Conservation (phyloP, 1,284 basidiomycete species). For the Cryptococcus sp. region DNA sequence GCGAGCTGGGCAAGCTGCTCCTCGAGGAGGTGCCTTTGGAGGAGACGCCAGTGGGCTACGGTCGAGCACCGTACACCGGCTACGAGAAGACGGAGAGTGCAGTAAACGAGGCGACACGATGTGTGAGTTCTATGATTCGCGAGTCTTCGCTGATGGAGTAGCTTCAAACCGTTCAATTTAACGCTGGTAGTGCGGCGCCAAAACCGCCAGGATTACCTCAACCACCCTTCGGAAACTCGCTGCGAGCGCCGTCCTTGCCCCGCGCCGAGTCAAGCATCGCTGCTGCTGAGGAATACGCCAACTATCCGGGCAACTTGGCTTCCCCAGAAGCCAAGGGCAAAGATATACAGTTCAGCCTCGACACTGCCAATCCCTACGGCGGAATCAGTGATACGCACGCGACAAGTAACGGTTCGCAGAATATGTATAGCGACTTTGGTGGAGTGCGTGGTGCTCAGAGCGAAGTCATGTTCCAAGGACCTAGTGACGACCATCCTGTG, state of each 20-base stretch:
- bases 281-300: conserved; percentile 41
- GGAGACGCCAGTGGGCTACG: conserved; percentile 74
- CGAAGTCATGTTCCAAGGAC: conserved; percentile 37
- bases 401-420: conserved; percentile 9
- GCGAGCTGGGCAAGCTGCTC: conserved; percentile 76
- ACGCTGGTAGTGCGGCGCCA: conserved; percentile 34
- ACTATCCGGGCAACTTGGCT: conserved; percentile 36
- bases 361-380: conserved; percentile 34
- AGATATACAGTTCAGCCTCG: conserved; percentile 19
- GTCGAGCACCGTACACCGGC: conserved; percentile 68
- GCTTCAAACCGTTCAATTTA: conserved; percentile 47
- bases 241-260: conserved; percentile 25
- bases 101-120: conserved; percentile 65
- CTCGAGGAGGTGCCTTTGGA: conserved; percentile 80
- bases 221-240: conserved; percentile 17
- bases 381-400: conserved; percentile 24
- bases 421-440: conserved; percentile 36
- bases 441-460: conserved; percentile 28
- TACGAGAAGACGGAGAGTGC: conserved; percentile 64
- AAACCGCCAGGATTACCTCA: conserved; percentile 45
- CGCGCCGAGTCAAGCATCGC: conserved; percentile 20
- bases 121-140: conserved; percentile 27
- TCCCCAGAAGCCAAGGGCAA: conserved; percentile 24
- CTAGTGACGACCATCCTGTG: conserved; percentile 22
- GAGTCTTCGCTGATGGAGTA: conserved; percentile 4